Base-by-base conservation (phyloP, 2,329 filamentous ascomycete genomes). In the Aspergillus tamarii region DNA sequence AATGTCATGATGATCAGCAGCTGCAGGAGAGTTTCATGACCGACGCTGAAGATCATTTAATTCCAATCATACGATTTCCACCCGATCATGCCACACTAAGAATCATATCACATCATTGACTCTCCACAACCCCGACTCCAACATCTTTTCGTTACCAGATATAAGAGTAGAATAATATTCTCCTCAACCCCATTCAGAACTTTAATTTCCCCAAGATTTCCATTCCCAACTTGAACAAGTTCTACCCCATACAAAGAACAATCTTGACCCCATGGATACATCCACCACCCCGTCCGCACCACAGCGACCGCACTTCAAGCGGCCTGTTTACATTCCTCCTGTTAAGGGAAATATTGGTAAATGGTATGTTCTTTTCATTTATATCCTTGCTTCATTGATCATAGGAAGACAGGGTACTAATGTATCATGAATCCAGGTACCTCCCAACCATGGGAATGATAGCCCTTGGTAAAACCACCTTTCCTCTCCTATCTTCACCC, bases 371-470 rank as follows among this genome's bases (percentile, higher is more conserved):
- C 5, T 36, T 12, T 41, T 10, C 34, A 36, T 7, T 41, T 41
- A 1, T 41, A 6, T 19, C 7, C 9, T 48, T 6, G 7, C 23
- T 56, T 41, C 21, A 56, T 14, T 57, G 11, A 23, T 21, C 8
- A 43, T n/a, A 55, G 16, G 9, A 14, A 7, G 16, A 10, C 11
- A 30, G 46, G 32, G 8, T n/a, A 52, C 48, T 62, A 43, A 54
- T 5, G 23, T 12, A 21, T 36, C 26, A 0, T 19, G 19, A 48
- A 28, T 26, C 1, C 10, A 68, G 67, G 56, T 69, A 67, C 23
- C 64, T 69, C 4, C 67, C 67, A 4, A 8, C 66, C 9, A 63
- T 69, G 61, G 67, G 62, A 2, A 57, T 63, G 45, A 62, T 68
- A 3, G 66, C 66, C 19, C 60, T 66, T 26, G 66, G 67, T 68